Evolutionary conservation across 345 rosid genomes (phyloP).

Genomic region (Populus davidiana): DNA sequence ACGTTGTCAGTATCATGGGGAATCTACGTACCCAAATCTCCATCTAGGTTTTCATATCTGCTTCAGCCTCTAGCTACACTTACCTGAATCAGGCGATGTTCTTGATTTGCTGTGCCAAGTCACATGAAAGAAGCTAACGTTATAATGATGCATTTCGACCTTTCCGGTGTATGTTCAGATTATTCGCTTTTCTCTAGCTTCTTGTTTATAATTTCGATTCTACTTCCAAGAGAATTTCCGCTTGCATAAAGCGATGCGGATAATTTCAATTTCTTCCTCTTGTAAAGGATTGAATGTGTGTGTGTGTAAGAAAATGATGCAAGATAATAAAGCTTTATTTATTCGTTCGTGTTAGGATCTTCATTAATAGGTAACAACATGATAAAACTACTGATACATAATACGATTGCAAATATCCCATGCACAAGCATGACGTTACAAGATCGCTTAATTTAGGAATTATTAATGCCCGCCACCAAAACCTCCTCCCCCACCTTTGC

Average conservation of each 20-base stretch:
- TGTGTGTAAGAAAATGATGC: not conserved
- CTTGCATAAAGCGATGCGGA: not conserved
- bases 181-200: not conserved
- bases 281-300: not conserved
- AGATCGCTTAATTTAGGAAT: not conserved
- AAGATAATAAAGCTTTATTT: not conserved
- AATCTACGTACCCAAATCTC: not conserved
- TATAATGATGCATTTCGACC: not conserved
- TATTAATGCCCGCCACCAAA: conserved; percentile 1
- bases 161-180: not conserved
- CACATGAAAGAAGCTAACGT: too few species aligned
- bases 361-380: not conserved
- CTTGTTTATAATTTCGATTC: not conserved
- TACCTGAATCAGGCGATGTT: not conserved
- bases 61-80: not conserved
- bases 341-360: not conserved
- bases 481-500: conserved; percentile 4
- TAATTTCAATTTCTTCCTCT: not conserved
- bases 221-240: not conserved
- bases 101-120: too few species aligned
- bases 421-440: not conserved
- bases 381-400: too few species aligned
- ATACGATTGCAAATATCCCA: not conserved
- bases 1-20: not conserved
- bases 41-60: not conserved